Percentiles rank a stretch among this genome's conserved stretches.
These are phyloP conservation scores for Oxyria digyna DNA, from an alignment of 148 eudicot species.

Conservation along the genomic window DNA sequence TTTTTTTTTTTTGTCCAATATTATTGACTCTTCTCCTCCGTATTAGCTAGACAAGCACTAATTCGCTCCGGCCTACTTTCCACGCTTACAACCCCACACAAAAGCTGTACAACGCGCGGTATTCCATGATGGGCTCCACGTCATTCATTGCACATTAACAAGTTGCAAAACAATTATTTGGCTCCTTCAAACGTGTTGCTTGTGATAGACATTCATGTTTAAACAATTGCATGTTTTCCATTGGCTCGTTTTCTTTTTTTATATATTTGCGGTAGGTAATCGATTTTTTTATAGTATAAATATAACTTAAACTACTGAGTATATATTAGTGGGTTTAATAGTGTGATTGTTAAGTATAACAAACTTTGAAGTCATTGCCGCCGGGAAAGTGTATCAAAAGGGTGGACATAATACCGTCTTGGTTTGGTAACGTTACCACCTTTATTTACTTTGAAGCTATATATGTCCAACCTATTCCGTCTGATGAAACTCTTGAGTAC, in stretches of 20 bases:
- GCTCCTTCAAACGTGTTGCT: not conserved
- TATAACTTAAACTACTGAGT: not conserved
- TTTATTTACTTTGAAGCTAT: not conserved
- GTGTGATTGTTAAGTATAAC: slow-evolving; percentile 1
- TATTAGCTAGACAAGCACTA: not conserved
- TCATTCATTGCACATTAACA: not conserved
- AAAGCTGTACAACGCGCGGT: not conserved
- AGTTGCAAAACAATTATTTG: not conserved
- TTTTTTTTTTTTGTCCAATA: not conserved
- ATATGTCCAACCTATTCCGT: not conserved
- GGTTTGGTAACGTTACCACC: not conserved
- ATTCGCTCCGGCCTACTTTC: not conserved
- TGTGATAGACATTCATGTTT: not conserved
- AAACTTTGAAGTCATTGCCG: slow-evolving; percentile 2
- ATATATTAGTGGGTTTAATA: not conserved
- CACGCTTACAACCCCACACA: not conserved
- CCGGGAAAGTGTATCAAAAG: not conserved
- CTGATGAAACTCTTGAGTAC: too few relatives aligned
- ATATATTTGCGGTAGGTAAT: not conserved
- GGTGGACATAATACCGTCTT: not conserved
- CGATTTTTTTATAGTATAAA: not conserved
- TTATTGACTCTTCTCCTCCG: not conserved
- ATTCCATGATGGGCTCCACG: not conserved
- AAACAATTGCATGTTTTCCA: not conserved
- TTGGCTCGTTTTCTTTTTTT: not conserved